phyloP scores from a whole-genome alignment of 2,329 filamentous ascomycete species.

The Fusarium nygamai region DNA sequence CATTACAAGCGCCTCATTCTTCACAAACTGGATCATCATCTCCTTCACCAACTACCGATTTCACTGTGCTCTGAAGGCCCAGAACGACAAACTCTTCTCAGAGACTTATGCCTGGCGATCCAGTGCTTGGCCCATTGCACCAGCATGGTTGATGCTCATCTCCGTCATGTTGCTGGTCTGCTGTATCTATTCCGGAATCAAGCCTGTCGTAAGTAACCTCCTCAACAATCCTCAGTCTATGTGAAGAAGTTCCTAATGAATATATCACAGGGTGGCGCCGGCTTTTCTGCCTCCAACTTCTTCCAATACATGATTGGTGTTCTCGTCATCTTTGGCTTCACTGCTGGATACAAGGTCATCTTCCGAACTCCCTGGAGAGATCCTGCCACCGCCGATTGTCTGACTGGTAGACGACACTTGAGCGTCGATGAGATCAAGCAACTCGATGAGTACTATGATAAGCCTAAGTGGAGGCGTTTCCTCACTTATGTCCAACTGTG shows the following conservation, averaged over 20 bases:
- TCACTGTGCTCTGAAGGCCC: slow-evolving; percentile 19
- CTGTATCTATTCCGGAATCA: slow-evolving; percentile 9
- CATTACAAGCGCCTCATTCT: slow-evolving; percentile 32
- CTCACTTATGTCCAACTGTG: slow-evolving; percentile 34
- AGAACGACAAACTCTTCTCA: slow-evolving; percentile 26
- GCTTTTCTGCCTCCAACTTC: neutral
- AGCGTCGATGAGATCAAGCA: slow-evolving; percentile 29
- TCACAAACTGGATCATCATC: slow-evolving; percentile 34
- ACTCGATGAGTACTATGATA: slow-evolving; percentile 26
- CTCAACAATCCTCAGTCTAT: neutral
- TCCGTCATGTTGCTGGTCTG: slow-evolving; percentile 12
- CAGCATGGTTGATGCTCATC: slow-evolving; percentile 12
- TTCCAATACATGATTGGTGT: slow-evolving; percentile 4
- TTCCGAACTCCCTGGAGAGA: slow-evolving; percentile 32
- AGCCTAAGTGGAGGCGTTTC: slow-evolving; percentile 33
- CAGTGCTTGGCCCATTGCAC: slow-evolving; percentile 8
- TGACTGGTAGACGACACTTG: slow-evolving; percentile 24
- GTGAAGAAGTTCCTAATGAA: rapidly evolving
- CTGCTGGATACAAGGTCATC: slow-evolving; percentile 30
- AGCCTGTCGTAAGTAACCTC: neutral
- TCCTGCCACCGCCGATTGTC: slow-evolving; percentile 27
- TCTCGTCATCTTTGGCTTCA: slow-evolving; percentile 33
- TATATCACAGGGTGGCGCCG: neutral
- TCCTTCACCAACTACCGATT: slow-evolving; percentile 30
- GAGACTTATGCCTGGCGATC: slow-evolving; percentile 30